These are phyloP conservation scores for Chlorella ohadii DNA, from an alignment of 139 green algal genomes.

Conservation along the genomic window DNA sequence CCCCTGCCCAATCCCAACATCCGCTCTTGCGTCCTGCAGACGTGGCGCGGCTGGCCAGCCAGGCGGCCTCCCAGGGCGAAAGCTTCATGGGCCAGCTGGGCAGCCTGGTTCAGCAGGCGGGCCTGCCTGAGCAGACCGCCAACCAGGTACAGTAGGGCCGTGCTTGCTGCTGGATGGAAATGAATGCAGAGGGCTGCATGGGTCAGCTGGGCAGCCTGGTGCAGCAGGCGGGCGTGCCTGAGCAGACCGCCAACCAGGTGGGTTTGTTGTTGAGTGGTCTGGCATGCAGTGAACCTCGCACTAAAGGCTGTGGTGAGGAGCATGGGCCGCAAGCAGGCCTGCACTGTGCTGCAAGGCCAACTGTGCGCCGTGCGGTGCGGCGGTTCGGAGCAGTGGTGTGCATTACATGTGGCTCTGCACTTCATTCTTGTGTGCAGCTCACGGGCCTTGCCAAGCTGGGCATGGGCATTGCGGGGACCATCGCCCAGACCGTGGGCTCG, in stretches of 20 bases:
- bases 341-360: too few species aligned
- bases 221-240: constrained; percentile 25
- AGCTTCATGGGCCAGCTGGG: constrained; percentile 44
- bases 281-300: too few species aligned
- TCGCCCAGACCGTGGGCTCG: constrained; percentile 19
- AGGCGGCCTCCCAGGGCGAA: constrained; percentile 33
- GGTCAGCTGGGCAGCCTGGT: constrained; percentile 38
- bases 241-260: not conserved
- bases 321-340: too few species aligned
- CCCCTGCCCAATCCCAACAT: too few species aligned
- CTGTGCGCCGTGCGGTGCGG: too few species aligned
- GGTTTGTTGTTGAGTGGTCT: too few species aligned
- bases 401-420: too few species aligned
- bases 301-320: too few species aligned
- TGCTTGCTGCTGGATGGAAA: too few species aligned
- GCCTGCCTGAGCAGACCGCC: constrained; percentile 1
- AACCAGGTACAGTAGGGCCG: not conserved
- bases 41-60: constrained; percentile 22
- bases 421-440: not conserved
- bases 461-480: constrained; percentile 9
- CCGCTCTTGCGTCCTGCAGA: not conserved
- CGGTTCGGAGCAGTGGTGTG: too few species aligned
- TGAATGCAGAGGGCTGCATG: constrained; percentile 46
- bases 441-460: constrained; percentile 27
- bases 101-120: constrained; percentile 35